A percentile compares a stretch with the other conserved stretches of the same genome.
These are phyloP conservation scores for Populus tomentosa DNA, from an alignment of 441 rosid species.

Conservation along the genomic window DNA sequence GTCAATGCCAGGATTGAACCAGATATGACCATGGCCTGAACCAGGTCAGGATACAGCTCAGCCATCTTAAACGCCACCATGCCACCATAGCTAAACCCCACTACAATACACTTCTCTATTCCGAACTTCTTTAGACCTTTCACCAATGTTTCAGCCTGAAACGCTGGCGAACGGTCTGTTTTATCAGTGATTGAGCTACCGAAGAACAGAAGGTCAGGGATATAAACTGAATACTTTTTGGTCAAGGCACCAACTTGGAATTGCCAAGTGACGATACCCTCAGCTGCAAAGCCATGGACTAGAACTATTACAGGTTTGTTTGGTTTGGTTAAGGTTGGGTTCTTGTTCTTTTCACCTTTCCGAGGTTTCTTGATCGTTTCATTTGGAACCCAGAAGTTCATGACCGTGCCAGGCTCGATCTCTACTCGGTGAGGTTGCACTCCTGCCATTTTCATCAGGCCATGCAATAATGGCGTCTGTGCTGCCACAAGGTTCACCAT, in stretches of 20 bases:
- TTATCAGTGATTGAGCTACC: too few species aligned
- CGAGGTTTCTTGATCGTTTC: conserved; percentile 46
- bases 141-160: conserved; percentile 73
- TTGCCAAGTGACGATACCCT: conserved; percentile 91
- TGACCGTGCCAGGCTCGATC: conserved; percentile 68
- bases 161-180: conserved; percentile 27
- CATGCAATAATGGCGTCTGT: conserved; percentile 59
- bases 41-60: conserved; percentile 63
- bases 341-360: conserved; percentile 23
- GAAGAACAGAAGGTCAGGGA: conserved; percentile 30
- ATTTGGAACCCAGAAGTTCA: conserved; percentile 84
- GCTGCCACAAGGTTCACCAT: conserved; percentile 87
- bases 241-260: conserved; percentile 78
- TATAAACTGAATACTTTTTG: conserved; percentile 73
- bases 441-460: conserved; percentile 80
- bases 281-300: conserved; percentile 85
- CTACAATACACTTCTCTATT: conserved; percentile 53
- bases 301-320: conserved; percentile 63
- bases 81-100: conserved; percentile 94
- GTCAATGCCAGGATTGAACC: conserved; percentile 80
- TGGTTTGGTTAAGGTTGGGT: conserved; percentile 33
- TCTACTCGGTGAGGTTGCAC: conserved; percentile 47
- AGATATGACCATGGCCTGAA: conserved; percentile 73
- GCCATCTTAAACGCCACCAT: conserved; percentile 84
- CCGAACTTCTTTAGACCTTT: conserved; percentile 61